These are phyloP conservation scores for Hirsutella rhossiliensis DNA, from an alignment of 2,329 filamentous ascomycete species.

Conservation along the genomic window DNA sequence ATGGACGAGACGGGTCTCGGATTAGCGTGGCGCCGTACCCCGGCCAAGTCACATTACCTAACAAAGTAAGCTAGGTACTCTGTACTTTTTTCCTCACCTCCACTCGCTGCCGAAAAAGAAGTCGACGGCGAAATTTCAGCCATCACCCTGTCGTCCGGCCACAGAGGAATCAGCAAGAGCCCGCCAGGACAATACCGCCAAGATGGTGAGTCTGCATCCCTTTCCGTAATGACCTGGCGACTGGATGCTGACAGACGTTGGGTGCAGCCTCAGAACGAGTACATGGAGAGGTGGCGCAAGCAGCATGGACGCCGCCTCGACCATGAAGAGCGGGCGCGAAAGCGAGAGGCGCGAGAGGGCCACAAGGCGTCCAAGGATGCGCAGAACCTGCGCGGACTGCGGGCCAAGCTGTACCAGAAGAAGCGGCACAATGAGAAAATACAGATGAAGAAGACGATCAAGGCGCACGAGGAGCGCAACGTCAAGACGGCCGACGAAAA, in stretches of 20 bases:
- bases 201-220: constrained; percentile 16
- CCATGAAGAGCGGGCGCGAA: constrained; percentile 80
- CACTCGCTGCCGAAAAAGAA: not conserved
- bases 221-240: not conserved
- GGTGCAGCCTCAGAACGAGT: constrained; percentile 62
- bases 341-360: constrained; percentile 75
- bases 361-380: constrained; percentile 84
- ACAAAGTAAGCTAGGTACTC: not conserved
- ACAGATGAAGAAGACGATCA: constrained; percentile 91
- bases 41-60: not conserved
- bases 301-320: constrained; percentile 47
- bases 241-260: not conserved
- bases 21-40: constrained; percentile 21
- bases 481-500: constrained; percentile 79
- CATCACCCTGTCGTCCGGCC: not conserved
- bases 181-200: constrained; percentile 10
- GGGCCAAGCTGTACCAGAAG: constrained; percentile 88
- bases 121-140: not conserved
- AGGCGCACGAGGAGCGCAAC: constrained; percentile 89
- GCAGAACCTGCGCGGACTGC: constrained; percentile 82
- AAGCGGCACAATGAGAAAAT: constrained; percentile 96
- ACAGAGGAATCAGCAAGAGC: not conserved
- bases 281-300: constrained; percentile 63
- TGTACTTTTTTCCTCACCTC: constrained; percentile 2
- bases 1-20: constrained; percentile 8